Evolutionary conservation across 441 rosid species (phyloP).

Genomic region (Eugenia klotzschiana): DNA sequence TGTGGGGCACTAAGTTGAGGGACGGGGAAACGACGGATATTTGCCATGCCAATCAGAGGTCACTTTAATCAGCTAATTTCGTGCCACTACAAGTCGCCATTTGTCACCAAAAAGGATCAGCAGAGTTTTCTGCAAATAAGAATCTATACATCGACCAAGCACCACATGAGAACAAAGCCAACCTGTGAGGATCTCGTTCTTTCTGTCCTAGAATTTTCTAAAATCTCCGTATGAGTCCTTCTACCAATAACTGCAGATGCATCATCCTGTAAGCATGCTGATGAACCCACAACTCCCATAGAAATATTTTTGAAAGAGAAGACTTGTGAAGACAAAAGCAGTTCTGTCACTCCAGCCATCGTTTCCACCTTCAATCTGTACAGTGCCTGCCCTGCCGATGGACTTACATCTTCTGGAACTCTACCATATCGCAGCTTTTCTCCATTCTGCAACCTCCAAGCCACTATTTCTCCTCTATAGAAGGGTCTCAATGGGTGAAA

Average conservation of each 20-base stretch:
- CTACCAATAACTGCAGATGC: slow-evolving; percentile 12
- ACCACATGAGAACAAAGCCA: not conserved
- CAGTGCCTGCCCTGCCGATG: slow-evolving; percentile 87
- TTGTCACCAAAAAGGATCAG: not conserved
- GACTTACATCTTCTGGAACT: slow-evolving; percentile 90
- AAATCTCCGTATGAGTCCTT: slow-evolving; percentile 11
- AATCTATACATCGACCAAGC: not conserved
- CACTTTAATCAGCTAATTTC: not conserved
- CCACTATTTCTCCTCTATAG: slow-evolving; percentile 87
- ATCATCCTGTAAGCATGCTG: slow-evolving; percentile 17
- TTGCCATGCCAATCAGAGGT: no score
- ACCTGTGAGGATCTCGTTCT: slow-evolving; percentile 54
- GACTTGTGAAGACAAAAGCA: slow-evolving; percentile 84
- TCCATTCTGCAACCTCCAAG: slow-evolving; percentile 73
- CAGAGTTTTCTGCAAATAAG: not conserved
- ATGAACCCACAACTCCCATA: slow-evolving; percentile 30
- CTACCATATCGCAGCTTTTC: slow-evolving; percentile 87
- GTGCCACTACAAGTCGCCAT: not conserved
- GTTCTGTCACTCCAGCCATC: slow-evolving; percentile 42
- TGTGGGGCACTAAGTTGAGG: not conserved
- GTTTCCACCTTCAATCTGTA: slow-evolving; percentile 84
- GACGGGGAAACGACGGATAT: no score
- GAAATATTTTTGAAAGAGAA: slow-evolving; percentile 79
- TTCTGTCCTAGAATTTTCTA: slow-evolving; percentile 47
- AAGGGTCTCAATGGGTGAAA: slow-evolving; percentile 92